phyloP scores from a whole-genome alignment of 2,329 filamentous ascomycete species.

The Bipolaris cookei region DNA sequence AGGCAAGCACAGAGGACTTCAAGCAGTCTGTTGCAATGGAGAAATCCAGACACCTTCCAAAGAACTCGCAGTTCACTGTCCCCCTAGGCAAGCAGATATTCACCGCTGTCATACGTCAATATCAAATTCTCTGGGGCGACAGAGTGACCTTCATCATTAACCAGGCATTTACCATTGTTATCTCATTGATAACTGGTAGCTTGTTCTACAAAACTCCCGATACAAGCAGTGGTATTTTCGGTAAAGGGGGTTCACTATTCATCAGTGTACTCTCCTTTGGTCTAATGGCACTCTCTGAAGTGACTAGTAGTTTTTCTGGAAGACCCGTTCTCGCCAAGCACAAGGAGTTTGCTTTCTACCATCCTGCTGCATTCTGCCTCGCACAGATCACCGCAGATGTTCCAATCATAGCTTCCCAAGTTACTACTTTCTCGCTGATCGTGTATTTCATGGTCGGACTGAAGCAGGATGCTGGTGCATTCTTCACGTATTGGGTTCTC shows the following conservation, averaged over 20 bases:
- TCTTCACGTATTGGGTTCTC: constrained; percentile 82
- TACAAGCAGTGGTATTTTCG: constrained; percentile 64
- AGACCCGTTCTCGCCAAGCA: constrained; percentile 88
- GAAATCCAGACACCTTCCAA: constrained; percentile 49
- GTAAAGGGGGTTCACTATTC: constrained; percentile 69
- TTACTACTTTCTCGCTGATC: constrained; percentile 63
- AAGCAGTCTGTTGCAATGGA: not conserved
- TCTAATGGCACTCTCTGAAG: constrained; percentile 69
- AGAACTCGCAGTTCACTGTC: constrained; percentile 53
- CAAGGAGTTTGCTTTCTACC: constrained; percentile 79
- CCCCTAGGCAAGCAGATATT: not conserved
- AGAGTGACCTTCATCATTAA: constrained; percentile 68
- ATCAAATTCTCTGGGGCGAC: constrained; percentile 69
- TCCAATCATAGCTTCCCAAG: constrained; percentile 63
- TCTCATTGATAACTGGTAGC: constrained; percentile 68
- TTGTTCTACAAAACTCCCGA: constrained; percentile 67
- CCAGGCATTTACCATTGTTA: constrained; percentile 62
- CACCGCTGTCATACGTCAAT: constrained; percentile 65
- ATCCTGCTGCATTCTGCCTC: constrained; percentile 75
- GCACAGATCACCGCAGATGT: constrained; percentile 69
- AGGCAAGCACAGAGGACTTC: not conserved
- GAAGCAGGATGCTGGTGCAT: constrained; percentile 70
- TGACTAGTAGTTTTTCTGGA: constrained; percentile 63
- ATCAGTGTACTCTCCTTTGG: constrained; percentile 67
- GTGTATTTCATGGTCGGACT: constrained; percentile 86